Evolutionary conservation across 2,329 filamentous ascomycete genomes (phyloP).

Genomic region (Arthrobotrys sphaeroides): DNA sequence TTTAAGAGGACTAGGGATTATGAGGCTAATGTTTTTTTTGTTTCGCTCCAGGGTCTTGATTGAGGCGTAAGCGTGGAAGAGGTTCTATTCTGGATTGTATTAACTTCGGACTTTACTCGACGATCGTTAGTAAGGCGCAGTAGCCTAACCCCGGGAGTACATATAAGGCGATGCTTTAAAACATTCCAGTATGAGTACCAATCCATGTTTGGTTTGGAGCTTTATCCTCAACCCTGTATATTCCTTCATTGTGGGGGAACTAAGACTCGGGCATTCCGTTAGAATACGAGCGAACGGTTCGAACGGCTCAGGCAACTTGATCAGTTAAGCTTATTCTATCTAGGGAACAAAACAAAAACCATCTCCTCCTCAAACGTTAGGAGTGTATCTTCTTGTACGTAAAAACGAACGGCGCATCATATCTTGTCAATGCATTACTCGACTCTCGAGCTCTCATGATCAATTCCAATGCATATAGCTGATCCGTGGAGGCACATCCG

Average conservation of each 20-base stretch:
- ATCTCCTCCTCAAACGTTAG: not conserved
- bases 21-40: slow-evolving; percentile 24
- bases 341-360: too few relatives aligned
- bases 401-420: slow-evolving; percentile 17
- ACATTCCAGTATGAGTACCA: not conserved
- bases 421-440: slow-evolving; percentile 1
- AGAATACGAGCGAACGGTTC: slow-evolving; percentile 26
- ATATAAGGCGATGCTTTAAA: slow-evolving; percentile 1
- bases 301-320: not conserved
- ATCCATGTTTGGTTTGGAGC: slow-evolving; percentile 1
- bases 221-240: slow-evolving; percentile 27
- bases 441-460: slow-evolving; percentile 19
- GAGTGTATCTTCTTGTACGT: not conserved
- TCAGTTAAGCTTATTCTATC: slow-evolving; percentile 10
- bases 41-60: not conserved
- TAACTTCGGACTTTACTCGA: not conserved
- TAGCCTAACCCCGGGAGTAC: slow-evolving; percentile 24
- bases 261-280: slow-evolving; percentile 32
- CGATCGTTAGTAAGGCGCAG: not conserved
- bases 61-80: slow-evolving; percentile 12
- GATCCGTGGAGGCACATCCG: slow-evolving; percentile 19
- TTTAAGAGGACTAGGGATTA: slow-evolving; percentile 5
- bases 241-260: slow-evolving; percentile 29
- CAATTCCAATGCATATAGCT: slow-evolving; percentile 6
- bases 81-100: slow-evolving; percentile 1